phyloP scores from a whole-genome alignment of 352 stramenopile genomes.

The Phytophthora cactorum region DNA sequence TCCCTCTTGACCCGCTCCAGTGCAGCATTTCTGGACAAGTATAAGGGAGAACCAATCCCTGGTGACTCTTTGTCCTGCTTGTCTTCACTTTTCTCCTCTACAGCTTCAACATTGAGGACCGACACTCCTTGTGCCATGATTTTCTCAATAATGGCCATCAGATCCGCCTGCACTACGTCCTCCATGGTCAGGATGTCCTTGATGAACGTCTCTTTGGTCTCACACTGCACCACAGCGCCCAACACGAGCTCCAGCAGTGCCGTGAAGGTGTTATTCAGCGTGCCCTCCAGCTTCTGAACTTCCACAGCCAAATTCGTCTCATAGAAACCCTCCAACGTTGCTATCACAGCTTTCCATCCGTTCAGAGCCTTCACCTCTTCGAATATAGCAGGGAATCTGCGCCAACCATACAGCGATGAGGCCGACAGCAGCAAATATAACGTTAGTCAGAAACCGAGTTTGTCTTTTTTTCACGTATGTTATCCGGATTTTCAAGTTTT shows the following conservation, averaged over 20 bases:
- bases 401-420: not conserved
- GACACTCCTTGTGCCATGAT: constrained; percentile 37
- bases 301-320: constrained; percentile 38
- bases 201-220: constrained; percentile 60
- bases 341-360: constrained; percentile 14
- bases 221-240: constrained; percentile 61
- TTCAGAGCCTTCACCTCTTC: not conserved
- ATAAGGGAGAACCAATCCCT: constrained; percentile 35
- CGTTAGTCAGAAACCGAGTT: constrained; percentile 5
- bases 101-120: not conserved
- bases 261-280: constrained; percentile 20
- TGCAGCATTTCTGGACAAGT: constrained; percentile 57
- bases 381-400: constrained; percentile 22
- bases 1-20: constrained; percentile 53
- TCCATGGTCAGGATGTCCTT: constrained; percentile 73
- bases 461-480: not conserved
- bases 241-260: constrained; percentile 54
- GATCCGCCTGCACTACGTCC: constrained; percentile 59
- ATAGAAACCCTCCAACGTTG: constrained; percentile 59
- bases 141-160: constrained; percentile 74
- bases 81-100: constrained; percentile 2
- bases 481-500: not conserved
- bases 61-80: constrained; percentile 5
- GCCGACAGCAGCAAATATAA: constrained; percentile 22
- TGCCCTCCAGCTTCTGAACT: constrained; percentile 19